phyloP scores from a whole-genome alignment of 2,329 filamentous ascomycete species.

The Cercospora beticola region DNA sequence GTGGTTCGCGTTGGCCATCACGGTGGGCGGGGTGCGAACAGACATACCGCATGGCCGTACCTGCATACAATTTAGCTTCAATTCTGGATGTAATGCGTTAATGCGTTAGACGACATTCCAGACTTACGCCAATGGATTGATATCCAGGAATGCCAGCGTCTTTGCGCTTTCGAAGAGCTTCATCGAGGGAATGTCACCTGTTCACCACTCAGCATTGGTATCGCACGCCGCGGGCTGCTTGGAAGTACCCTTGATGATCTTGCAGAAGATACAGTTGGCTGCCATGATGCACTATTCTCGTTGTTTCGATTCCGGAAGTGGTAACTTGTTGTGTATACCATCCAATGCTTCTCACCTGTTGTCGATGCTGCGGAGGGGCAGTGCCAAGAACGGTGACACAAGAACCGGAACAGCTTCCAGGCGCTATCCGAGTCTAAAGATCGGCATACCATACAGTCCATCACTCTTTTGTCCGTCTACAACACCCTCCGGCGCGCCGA shows the following conservation, averaged over 20 bases:
- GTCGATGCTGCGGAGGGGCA: not conserved
- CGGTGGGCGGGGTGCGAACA: constrained; percentile 6
- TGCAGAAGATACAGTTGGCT: constrained; percentile 90
- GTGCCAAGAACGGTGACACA: constrained; percentile 8
- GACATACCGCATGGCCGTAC: constrained; percentile 79
- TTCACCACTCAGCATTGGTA: not conserved
- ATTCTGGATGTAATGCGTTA: not conserved
- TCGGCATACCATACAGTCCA: not conserved
- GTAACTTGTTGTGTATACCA: not conserved
- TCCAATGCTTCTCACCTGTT: constrained; percentile 11
- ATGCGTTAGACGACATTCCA: not conserved
- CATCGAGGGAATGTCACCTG: constrained; percentile 92
- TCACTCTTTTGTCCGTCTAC: not conserved
- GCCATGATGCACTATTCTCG: constrained; percentile 28
- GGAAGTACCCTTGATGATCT: constrained; percentile 84
- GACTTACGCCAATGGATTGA: constrained; percentile 66
- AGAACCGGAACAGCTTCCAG: not conserved
- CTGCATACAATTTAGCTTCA: constrained; percentile 16
- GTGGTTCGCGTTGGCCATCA: constrained; percentile 10
- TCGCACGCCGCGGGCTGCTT: not conserved
- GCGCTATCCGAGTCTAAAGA: not conserved
- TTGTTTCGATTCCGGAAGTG: not conserved
- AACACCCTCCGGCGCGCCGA: not conserved
- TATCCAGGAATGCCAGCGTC: constrained; percentile 93
- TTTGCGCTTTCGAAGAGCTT: constrained; percentile 96